A percentile compares a stretch with the other conserved stretches of the same genome.
Conservation (phyloP, 129 eudicot genomes). For the Helichrysum umbraculigerum region DNA sequence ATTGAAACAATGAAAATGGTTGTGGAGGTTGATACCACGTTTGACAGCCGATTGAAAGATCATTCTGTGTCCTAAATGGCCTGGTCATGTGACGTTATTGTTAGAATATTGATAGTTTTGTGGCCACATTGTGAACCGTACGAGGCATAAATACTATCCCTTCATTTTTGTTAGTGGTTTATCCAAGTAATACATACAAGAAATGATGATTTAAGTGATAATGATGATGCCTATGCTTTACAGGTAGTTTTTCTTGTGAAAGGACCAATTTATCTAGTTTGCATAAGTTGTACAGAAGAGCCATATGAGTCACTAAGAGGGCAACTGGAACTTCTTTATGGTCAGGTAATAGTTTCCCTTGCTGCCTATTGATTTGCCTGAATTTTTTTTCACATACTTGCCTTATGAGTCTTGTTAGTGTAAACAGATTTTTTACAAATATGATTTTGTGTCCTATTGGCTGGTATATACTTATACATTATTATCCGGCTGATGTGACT, state of each 20-base stretch:
- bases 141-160: neutral
- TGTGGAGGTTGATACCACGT: neutral
- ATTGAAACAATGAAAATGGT: neutral
- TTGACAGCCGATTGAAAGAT: neutral
- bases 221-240: neutral
- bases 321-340: conserved; percentile 88
- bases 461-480: no score
- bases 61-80: neutral
- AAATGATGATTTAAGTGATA: neutral
- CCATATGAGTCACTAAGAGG: conserved; percentile 82
- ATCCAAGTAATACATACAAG: neutral
- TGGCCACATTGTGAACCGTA: neutral
- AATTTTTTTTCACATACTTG: neutral
- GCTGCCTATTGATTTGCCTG: neutral
- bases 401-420: neutral
- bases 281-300: conserved; percentile 99
- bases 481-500: conserved; percentile 13
- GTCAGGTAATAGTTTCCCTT: conserved; percentile 59
- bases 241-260: conserved; percentile 95
- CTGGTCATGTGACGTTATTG: neutral
- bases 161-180: neutral
- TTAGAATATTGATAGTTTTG: neutral
- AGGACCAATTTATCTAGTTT: conserved; percentile 96
- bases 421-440: neutral
- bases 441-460: conserved; percentile 1